Percentiles rank a stretch among this genome's conserved stretches.
Conservation (phyloP, 2,329 filamentous ascomycete genomes). For the Aspergillus phoenicis region DNA sequence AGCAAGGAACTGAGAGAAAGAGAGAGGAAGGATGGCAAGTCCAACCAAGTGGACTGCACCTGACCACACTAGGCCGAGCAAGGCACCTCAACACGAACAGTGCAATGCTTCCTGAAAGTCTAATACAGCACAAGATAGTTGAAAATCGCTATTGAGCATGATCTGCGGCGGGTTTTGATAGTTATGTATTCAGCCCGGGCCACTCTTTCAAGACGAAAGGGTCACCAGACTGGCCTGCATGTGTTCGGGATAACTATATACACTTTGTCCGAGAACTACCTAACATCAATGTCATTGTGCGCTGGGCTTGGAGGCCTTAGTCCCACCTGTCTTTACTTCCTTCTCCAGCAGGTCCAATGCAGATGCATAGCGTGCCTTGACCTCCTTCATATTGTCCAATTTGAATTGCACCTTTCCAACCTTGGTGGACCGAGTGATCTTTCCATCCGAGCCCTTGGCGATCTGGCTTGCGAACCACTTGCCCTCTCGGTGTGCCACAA, state of each 20-base stretch:
- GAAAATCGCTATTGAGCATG: neutral
- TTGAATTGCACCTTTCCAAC: slow-evolving; percentile 38
- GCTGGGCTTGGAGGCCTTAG: neutral
- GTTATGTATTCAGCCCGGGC: neutral
- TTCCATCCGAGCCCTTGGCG: slow-evolving; percentile 51
- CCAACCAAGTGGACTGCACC: neutral
- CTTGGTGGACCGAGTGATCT: slow-evolving; percentile 32
- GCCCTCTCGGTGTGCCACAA: slow-evolving; percentile 79
- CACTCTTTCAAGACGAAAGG: neutral
- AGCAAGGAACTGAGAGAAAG: neutral
- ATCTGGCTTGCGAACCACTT: slow-evolving; percentile 92
- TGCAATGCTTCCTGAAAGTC: neutral
- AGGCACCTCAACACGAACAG: neutral
- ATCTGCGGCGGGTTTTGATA: neutral
- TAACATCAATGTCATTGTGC: neutral
- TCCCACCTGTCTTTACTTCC: slow-evolving; percentile 34
- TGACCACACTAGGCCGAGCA: neutral
- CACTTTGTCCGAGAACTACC: neutral
- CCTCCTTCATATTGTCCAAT: slow-evolving; percentile 28
- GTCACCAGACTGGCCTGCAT: neutral
- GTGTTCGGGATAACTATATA: neutral
- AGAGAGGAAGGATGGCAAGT: neutral
- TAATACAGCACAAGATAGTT: neutral
- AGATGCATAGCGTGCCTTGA: slow-evolving; percentile 35
- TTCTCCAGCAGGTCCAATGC: slow-evolving; percentile 42